Evolutionary conservation across 345 rosid genomes (phyloP), one percentile per base, ranked within the genome.

Genomic region (Syzygium grande): DNA sequence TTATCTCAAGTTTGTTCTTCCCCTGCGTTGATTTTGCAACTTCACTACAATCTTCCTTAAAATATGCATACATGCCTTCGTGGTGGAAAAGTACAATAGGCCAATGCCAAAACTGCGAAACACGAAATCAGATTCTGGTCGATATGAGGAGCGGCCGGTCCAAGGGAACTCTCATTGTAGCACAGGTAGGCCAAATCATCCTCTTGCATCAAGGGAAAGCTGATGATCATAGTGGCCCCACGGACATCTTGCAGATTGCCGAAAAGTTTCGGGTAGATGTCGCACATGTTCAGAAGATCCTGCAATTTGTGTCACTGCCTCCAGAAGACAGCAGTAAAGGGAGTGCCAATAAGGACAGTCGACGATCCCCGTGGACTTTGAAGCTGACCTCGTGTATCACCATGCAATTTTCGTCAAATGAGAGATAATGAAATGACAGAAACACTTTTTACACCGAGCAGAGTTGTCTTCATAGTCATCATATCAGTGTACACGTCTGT

Each of bases 91-190:
- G 78, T 91, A 94, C 4, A 90, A 90, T 58, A 93, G 98, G 88
- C 96, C 98, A 16, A 88, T 98, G 92, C 99, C 99, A 51, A 96
- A 95, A 93, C 93, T 96, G 85, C 91, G 99, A 80, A 94, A 94
- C 87, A 93, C 97, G 55, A 93, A 85, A 59, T 90, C 93, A 53
- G 96, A 92, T 86, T 91, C 97, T 56, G 88, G 92, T 88, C 92
- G 95, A 86, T 91, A 90, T 14, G 98, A 96, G 88, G 98, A 93
- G 80, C 93, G 91, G 68, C 89, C 92, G 13, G 94, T 87, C 97
- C 84, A 93, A 94, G 54, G 97, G 98, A 73, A 96, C 97, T 34
- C 88, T 98, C 63, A 94, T 93, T 55, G 93, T 94, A 84, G 95
- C 93, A 49, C 99, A 96, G 93, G 89, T 96, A 84, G 94, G 94